Conservation (phyloP, 352 stramenopile genomes). For the Globisporangium camurandrum region DNA sequence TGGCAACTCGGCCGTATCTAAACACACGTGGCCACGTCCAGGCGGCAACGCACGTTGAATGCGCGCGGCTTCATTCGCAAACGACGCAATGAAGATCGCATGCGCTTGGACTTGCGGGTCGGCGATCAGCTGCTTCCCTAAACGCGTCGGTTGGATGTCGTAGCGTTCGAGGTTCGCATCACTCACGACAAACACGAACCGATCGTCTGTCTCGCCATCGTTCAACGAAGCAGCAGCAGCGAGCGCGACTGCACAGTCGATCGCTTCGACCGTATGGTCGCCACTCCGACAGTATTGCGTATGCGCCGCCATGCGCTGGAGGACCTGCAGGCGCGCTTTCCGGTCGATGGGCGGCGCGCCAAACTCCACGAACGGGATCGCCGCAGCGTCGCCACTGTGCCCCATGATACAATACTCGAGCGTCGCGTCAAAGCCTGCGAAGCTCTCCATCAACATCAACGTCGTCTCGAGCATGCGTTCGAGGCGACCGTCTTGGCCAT, state of each 20-base stretch:
- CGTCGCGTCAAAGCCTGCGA: slow-evolving; percentile 83
- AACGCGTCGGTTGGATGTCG: slow-evolving; percentile 52
- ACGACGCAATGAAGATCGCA: slow-evolving; percentile 80
- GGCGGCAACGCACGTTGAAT: slow-evolving; percentile 56
- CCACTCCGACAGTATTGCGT: slow-evolving; percentile 91
- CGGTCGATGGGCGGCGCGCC: slow-evolving; percentile 71
- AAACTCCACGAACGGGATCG: slow-evolving; percentile 90
- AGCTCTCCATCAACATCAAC: slow-evolving; percentile 95
- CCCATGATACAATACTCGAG: slow-evolving; percentile 91
- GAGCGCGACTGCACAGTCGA: slow-evolving; percentile 68
- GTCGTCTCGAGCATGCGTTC: slow-evolving; percentile 90
- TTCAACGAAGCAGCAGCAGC: too few species aligned
- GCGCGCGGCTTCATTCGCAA: slow-evolving; percentile 68
- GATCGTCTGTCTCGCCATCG: slow-evolving; percentile 61
- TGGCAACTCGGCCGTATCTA: slow-evolving; percentile 73
- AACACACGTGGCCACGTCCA: slow-evolving; percentile 68
- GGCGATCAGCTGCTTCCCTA: slow-evolving; percentile 43
- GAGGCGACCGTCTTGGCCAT: slow-evolving; percentile 89
- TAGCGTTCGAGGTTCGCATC: slow-evolving; percentile 95
- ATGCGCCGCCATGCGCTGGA: slow-evolving; percentile 93
- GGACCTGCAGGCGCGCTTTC: slow-evolving; percentile 85
- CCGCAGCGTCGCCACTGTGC: slow-evolving; percentile 85
- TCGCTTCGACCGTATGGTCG: slow-evolving; percentile 92
- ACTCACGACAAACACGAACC: slow-evolving; percentile 91
- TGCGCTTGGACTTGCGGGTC: slow-evolving; percentile 61